phyloP scores from a whole-genome alignment of 2,329 filamentous ascomycete species.

The Xylaria sp. region DNA sequence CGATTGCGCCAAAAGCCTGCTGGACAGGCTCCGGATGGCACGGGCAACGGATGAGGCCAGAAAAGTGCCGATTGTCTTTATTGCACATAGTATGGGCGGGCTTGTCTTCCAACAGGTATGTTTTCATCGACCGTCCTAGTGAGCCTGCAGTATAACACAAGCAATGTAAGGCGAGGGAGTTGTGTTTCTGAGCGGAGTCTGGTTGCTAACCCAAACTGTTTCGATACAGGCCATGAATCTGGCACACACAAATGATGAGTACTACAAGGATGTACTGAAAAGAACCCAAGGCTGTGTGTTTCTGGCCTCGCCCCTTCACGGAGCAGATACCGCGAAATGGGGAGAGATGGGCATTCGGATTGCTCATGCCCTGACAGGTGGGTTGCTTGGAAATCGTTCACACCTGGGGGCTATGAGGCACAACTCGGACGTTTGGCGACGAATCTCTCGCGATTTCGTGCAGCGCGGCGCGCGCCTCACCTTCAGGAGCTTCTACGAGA shows the following conservation, averaged over 20 bases:
- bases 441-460: background rate
- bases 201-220: too few species aligned
- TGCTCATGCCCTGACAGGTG: background rate
- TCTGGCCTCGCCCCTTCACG: background rate
- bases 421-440: background rate
- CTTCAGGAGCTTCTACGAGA: background rate
- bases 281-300: background rate
- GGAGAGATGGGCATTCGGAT: background rate
- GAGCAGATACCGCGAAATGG: background rate
- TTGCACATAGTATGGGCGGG: background rate
- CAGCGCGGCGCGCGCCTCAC: background rate
- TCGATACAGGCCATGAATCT: background rate
- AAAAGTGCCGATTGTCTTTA: background rate
- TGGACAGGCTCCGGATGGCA: background rate
- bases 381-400: background rate
- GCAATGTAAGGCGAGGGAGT: too few species aligned
- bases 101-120: background rate
- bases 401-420: background rate
- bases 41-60: background rate
- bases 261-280: background rate
- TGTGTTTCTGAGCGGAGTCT: too few species aligned
- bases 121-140: background rate
- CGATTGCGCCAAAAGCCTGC: background rate
- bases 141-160: too few species aligned
- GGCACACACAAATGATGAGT: background rate